Evolutionary conservation across 768 basidiomycete genomes (phyloP).

Genomic region (Kwoniella bestiolae): DNA sequence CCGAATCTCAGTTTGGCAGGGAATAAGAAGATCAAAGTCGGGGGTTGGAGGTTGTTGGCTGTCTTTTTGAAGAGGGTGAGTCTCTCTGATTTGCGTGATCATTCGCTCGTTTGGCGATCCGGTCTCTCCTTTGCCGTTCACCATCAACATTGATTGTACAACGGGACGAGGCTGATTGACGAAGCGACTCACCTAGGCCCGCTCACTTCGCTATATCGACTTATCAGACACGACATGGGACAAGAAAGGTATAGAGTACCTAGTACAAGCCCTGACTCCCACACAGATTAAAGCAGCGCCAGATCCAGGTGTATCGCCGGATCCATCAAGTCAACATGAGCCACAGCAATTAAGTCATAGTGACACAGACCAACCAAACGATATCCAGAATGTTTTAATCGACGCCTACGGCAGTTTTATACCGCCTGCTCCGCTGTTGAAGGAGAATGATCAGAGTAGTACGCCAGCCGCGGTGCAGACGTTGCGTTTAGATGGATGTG

Average conservation of each 20-base stretch:
- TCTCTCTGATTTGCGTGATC: neutral
- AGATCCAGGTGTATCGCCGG: neutral
- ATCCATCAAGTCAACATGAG: neutral
- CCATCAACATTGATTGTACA: neutral
- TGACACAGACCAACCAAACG: too few relatives aligned
- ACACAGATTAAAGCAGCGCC: slow-evolving; percentile 34
- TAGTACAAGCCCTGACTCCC: slow-evolving; percentile 69
- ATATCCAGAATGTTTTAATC: neutral
- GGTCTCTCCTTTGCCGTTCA: neutral
- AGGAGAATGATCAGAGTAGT: slow-evolving; percentile 29
- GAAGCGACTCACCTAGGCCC: slow-evolving; percentile 62
- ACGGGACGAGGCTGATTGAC: neutral
- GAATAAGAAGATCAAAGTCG: slow-evolving; percentile 76
- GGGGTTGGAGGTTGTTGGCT: slow-evolving; percentile 78
- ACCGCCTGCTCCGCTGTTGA: slow-evolving; percentile 56
- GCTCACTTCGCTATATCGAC: slow-evolving; percentile 81
- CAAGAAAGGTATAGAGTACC: slow-evolving; percentile 79
- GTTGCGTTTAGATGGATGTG: slow-evolving; percentile 85
- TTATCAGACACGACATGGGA: slow-evolving; percentile 84
- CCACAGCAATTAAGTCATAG: too few relatives aligned
- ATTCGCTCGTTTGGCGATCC: neutral
- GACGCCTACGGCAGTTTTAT: slow-evolving; percentile 48
- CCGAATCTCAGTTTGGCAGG: slow-evolving; percentile 84
- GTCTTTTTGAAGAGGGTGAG: slow-evolving; percentile 75
- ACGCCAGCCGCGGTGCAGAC: slow-evolving; percentile 64